Conservation (phyloP, 1,139 yeast genomes). For the Pichia norvegensis region DNA sequence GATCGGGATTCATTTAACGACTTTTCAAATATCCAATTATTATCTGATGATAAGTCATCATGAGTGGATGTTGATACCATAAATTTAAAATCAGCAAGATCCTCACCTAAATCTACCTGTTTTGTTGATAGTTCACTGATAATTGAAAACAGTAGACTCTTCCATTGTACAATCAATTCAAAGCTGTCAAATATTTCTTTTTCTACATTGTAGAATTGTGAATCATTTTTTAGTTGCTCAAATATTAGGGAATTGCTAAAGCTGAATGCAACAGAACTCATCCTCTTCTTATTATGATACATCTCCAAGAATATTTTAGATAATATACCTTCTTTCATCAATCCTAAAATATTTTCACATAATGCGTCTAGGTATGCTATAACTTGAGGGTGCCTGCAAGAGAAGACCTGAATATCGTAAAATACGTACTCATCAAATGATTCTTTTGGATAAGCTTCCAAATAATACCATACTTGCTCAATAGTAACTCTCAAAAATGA, state of each 20-base stretch:
- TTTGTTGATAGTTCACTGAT: constrained; percentile 12
- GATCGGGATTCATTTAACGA: not conserved
- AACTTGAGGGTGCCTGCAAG: constrained; percentile 39
- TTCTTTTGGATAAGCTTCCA: constrained; percentile 37
- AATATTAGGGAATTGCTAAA: constrained; percentile 23
- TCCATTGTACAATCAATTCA: constrained; percentile 20
- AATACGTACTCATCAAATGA: constrained; percentile 34
- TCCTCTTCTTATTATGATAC: constrained; percentile 3
- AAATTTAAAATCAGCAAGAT: constrained; percentile 18
- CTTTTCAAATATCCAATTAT: constrained; percentile 22
- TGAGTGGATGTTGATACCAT: constrained; percentile 18
- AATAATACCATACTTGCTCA: constrained; percentile 40
- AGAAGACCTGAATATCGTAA: constrained; percentile 35
- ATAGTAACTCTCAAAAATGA: constrained; percentile 17
- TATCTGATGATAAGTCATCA: constrained; percentile 8
- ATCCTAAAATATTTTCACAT: constrained; percentile 8
- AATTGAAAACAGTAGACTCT: constrained; percentile 21
- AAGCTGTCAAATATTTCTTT: constrained; percentile 5
- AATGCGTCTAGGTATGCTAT: constrained; percentile 31
- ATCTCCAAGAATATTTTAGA: constrained; percentile 21
- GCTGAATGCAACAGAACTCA: constrained; percentile 24
- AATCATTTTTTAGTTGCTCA: constrained; percentile 14
- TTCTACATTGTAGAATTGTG: constrained; percentile 1
- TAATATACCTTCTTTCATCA: constrained; percentile 19
- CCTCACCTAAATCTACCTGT: constrained; percentile 1